These are phyloP conservation scores for Huntiella moniliformis DNA, from an alignment of 2,329 filamentous ascomycete genomes.

Conservation along the genomic window DNA sequence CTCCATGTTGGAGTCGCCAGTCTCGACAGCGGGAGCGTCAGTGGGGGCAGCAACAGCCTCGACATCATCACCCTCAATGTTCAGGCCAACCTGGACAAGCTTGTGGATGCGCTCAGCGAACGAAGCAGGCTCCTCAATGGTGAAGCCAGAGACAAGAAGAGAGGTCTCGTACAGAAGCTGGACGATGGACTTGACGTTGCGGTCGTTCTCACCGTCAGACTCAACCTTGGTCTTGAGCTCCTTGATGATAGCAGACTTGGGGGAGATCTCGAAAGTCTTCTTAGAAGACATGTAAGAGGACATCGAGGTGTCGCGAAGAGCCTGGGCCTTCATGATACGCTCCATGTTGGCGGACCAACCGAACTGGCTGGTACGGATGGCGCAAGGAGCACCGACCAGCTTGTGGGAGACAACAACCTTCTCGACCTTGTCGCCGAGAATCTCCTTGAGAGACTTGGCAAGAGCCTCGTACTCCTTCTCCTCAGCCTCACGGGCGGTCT, in stretches of 20 bases:
- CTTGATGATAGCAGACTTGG: constrained; percentile 92
- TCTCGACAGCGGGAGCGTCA: constrained; percentile 38
- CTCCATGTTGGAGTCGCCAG: constrained; percentile 94
- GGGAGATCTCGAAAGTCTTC: constrained; percentile 99
- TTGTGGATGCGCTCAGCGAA: constrained; percentile 99
- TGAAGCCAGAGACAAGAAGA: constrained; percentile 95
- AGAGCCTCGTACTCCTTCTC: constrained; percentile 96
- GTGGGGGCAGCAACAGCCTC: constrained; percentile 38
- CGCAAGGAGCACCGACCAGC: constrained; percentile 82
- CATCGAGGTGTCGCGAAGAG: constrained; percentile 98
- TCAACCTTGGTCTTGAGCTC: constrained; percentile 99
- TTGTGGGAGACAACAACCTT: constrained; percentile 99
- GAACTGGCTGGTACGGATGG: constrained; percentile 98
- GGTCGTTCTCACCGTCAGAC: constrained; percentile 91
- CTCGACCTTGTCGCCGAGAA: constrained; percentile 98
- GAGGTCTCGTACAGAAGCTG: constrained; percentile 98
- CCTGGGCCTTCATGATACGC: constrained; percentile 99
- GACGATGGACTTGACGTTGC: constrained; percentile 97
- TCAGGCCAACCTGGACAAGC: constrained; percentile 92
- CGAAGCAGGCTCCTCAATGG: constrained; percentile 93
- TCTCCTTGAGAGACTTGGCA: constrained; percentile 96
- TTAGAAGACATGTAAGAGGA: constrained; percentile 99
- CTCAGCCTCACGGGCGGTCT: constrained; percentile 82
- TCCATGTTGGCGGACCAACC: constrained; percentile 99
- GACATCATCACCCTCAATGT: constrained; percentile 83